Evolutionary conservation across 768 basidiomycete genomes (phyloP).

Genomic region (Kwoniella sp.): DNA sequence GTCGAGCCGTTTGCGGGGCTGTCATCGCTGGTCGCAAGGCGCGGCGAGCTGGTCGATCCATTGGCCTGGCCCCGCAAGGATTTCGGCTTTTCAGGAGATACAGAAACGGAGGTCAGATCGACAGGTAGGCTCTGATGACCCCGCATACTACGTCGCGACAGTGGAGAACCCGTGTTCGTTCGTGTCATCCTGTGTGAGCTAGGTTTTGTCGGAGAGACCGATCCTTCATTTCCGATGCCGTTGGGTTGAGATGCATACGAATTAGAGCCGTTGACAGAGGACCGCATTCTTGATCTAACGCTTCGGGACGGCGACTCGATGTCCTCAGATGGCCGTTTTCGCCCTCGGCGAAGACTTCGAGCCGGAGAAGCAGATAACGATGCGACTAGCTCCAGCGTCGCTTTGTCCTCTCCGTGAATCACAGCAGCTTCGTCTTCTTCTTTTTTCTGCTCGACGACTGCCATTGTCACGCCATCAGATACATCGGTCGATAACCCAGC

Average conservation of each 20-base stretch:
- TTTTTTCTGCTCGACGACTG: not conserved
- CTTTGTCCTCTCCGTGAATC: conserved; percentile 37
- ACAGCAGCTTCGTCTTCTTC: conserved; percentile 15
- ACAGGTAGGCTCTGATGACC: not conserved
- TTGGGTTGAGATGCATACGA: not conserved
- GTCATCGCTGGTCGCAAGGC: not conserved
- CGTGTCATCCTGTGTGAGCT: not conserved
- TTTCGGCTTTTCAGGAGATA: not conserved
- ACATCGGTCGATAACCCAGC: not conserved
- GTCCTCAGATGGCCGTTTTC: not conserved
- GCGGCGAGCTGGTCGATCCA: not conserved
- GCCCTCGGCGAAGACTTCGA: conserved; percentile 28
- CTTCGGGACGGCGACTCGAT: conserved; percentile 11
- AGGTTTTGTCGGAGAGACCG: not conserved
- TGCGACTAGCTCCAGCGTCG: conserved; percentile 41
- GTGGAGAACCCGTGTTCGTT: not conserved
- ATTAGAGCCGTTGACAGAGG: not conserved
- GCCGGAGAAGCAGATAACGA: conserved; percentile 28
- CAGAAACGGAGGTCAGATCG: not conserved
- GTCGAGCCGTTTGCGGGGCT: conserved; percentile 9
- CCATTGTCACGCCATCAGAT: not conserved
- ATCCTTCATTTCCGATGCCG: not conserved
- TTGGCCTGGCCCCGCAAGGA: not conserved
- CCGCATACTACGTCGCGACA: conserved; percentile 6
- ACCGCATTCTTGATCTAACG: conserved; percentile 3